Evolutionary conservation across 208 protist species (phyloP).

Genomic region (Leishmania lainsoni): DNA sequence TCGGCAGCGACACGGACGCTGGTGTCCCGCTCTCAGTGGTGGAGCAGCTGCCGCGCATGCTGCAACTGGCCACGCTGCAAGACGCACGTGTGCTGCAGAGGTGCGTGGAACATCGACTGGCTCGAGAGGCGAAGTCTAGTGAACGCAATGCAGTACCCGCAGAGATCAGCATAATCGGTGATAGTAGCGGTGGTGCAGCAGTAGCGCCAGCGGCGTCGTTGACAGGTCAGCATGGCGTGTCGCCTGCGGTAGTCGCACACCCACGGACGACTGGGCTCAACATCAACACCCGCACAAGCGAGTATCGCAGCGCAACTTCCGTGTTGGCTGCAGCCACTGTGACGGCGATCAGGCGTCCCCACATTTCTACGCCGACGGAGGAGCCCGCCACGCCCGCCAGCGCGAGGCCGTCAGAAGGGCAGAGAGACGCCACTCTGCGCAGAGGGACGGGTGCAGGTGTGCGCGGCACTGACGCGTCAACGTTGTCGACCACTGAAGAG

Average conservation of each 20-base stretch:
- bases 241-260: constrained; percentile 2
- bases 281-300: not conserved
- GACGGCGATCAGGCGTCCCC: not conserved
- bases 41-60: constrained; percentile 21
- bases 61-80: constrained; percentile 34
- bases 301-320: constrained; percentile 1
- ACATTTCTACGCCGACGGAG: no score
- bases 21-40: constrained; percentile 18
- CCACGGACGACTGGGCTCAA: not conserved
- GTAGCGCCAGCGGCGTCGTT: not conserved
- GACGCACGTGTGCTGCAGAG: constrained; percentile 8
- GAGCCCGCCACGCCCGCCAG: not conserved
- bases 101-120: constrained; percentile 6
- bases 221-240: not conserved
- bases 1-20: not conserved
- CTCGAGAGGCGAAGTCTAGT: not conserved
- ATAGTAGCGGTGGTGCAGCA: not conserved
- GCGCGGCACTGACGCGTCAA: not conserved
- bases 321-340: constrained; percentile 3
- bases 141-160: not conserved
- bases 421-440: not conserved
- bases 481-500: not conserved
- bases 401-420: not conserved
- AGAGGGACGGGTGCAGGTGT: not conserved
- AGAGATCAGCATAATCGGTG: not conserved